Evolutionary conservation across 1,139 yeast species (phyloP).

Genomic region (Suhomyces yuchorum): DNA sequence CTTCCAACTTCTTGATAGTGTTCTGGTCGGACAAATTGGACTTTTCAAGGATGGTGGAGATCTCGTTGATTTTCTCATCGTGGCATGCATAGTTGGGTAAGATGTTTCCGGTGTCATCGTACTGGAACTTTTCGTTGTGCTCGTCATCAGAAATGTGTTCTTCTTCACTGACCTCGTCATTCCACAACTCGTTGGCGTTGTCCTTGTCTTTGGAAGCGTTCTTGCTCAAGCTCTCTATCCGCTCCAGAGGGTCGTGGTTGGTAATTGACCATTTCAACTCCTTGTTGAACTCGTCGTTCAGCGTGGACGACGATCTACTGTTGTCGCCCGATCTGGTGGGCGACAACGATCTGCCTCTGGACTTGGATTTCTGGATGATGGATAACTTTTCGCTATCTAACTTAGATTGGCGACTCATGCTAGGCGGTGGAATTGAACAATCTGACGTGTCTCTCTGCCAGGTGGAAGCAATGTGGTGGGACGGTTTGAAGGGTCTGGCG

Average conservation of each 20-base stretch:
- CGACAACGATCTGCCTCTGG: constrained; percentile 44
- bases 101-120: constrained; percentile 61
- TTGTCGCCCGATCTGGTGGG: constrained; percentile 35
- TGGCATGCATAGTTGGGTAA: constrained; percentile 60
- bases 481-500: background rate
- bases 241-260: constrained; percentile 61
- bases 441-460: background rate
- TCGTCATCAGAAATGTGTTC: constrained; percentile 69
- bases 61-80: constrained; percentile 48
- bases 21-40: constrained; percentile 42
- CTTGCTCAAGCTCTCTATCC: constrained; percentile 24
- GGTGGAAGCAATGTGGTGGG: too few relatives aligned
- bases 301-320: constrained; percentile 40
- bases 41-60: constrained; percentile 46
- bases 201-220: constrained; percentile 21
- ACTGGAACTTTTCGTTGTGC: constrained; percentile 55
- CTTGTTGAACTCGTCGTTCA: constrained; percentile 39
- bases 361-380: constrained; percentile 42
- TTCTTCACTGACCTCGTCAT: constrained; percentile 58
- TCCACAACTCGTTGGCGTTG: constrained; percentile 32
- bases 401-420: constrained; percentile 40
- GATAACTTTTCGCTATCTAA: constrained; percentile 49
- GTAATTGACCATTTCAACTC: constrained; percentile 53
- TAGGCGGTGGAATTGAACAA: background rate
- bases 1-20: constrained; percentile 54